Base-by-base conservation (phyloP, 345 rosid species). In the Isatis tinctoria region DNA sequence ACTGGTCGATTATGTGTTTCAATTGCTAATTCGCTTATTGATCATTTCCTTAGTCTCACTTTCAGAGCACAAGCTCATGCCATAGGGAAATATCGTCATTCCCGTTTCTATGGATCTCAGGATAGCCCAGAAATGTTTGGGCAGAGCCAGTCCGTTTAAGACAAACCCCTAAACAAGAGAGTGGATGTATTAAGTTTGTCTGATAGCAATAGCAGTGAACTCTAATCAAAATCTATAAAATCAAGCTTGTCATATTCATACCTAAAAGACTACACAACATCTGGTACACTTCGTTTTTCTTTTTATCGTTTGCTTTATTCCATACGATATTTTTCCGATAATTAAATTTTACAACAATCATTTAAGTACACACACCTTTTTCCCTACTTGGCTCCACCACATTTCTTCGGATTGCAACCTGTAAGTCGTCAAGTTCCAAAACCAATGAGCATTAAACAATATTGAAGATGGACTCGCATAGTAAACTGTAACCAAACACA, bases 141-240 rank as follows among this genome's bases (percentile, higher is more conserved):
- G 43, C 63, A 33, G 43, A 58, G 41, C 61, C 61, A 3, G 22
- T 58, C 63, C 43, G 41, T 16, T 35, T 17, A 24, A 40, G 49
- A 12, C 49, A 61, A 28, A 11, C 66, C 35, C 47, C 66, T 61
- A 41, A 62, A 62, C 67, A 62, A 62, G 67, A 62, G 67, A 41
- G 51, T 62, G 53, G 67, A 62, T 5, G 37, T 62, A 53, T 26
- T 43, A 26, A 41, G 52, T 41, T 22, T 27, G 53, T 6, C 37
- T 64, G 53, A 44, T 43, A 27, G 26, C 40, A 1, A 63, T 43
- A 27, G 10, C 53, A n/a, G 6, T 63, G 43, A 11, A 24, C 49
- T 13, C 13, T 27, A 27, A 27, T 43, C 48, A 16, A 62, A 40
- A 41, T 4, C 1, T 32, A 32, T 30, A 32, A 37, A 20, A 63